Evolutionary conservation across 345 rosid genomes (phyloP).

Genomic region (Sonneratia alba): DNA sequence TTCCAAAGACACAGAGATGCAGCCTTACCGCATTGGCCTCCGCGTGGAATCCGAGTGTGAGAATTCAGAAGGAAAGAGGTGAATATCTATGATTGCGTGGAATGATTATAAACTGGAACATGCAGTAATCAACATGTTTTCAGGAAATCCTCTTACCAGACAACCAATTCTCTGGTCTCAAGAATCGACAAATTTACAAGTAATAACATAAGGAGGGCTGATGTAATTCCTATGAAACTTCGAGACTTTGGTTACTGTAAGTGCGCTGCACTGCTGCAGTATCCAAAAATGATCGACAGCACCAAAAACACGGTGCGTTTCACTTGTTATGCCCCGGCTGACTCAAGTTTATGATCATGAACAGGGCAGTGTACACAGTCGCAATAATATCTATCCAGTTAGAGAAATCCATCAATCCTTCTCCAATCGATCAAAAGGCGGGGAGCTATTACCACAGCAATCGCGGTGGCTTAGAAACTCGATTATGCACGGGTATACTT

Average conservation of each 20-base stretch:
- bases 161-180: neutral
- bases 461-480: conserved; percentile 59
- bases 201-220: neutral
- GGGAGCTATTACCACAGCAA: neutral
- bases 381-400: neutral
- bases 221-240: neutral
- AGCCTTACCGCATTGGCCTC: too few relatives aligned
- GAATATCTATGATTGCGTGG: neutral
- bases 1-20: neutral
- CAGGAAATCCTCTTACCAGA: neutral
- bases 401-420: neutral
- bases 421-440: neutral
- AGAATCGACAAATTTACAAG: neutral
- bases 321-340: neutral
- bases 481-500: conserved; percentile 73
- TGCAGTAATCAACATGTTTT: too few relatives aligned
- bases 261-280: neutral
- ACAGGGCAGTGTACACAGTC: neutral
- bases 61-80: neutral
- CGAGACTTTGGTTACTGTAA: neutral
- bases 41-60: too few relatives aligned
- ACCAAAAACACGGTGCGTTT: neutral
- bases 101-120: too few relatives aligned
- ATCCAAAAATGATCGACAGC: neutral
- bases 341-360: neutral